A percentile compares a stretch with the other conserved stretches of the same genome.
phyloP scores from a whole-genome alignment of 129 eudicot species.

The Flaveria trinervia region DNA sequence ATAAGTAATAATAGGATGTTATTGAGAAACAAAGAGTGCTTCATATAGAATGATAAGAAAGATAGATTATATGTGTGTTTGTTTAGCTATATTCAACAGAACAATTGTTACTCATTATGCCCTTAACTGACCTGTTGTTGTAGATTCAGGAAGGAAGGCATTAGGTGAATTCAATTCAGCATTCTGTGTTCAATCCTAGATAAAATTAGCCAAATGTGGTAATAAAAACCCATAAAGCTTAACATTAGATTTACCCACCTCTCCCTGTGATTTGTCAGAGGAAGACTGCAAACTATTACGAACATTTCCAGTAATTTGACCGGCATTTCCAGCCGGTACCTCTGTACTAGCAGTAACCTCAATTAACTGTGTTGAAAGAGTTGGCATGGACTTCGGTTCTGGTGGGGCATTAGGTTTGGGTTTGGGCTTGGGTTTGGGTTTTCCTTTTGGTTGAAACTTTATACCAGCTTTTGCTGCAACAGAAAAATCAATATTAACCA shows the following conservation, averaged over 20 bases:
- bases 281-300: constrained; percentile 34
- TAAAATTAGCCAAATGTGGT: constrained; percentile 12
- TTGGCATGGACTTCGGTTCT: constrained; percentile 31
- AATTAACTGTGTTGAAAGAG: constrained; percentile 31
- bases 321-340: constrained; percentile 31
- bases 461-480: constrained; percentile 49
- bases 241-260: constrained; percentile 37
- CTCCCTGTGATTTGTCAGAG: constrained; percentile 42
- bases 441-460: constrained; percentile 73
- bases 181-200: constrained; percentile 38
- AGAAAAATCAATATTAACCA: constrained; percentile 13
- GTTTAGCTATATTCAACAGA: not conserved
- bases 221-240: not conserved
- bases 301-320: constrained; percentile 24
- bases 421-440: constrained; percentile 43
- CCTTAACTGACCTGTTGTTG: constrained; percentile 42
- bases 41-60: constrained; percentile 7
- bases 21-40: not conserved
- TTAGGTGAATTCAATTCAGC: constrained; percentile 42
- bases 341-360: constrained; percentile 29
- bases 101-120: not conserved
- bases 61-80: not conserved
- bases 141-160: constrained; percentile 41
- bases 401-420: constrained; percentile 27
- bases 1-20: not conserved